Percentiles rank a stretch among this genome's conserved stretches.
These are phyloP conservation scores for Microdochium nivale DNA, from an alignment of 2,329 filamentous ascomycete genomes.

Conservation along the genomic window DNA sequence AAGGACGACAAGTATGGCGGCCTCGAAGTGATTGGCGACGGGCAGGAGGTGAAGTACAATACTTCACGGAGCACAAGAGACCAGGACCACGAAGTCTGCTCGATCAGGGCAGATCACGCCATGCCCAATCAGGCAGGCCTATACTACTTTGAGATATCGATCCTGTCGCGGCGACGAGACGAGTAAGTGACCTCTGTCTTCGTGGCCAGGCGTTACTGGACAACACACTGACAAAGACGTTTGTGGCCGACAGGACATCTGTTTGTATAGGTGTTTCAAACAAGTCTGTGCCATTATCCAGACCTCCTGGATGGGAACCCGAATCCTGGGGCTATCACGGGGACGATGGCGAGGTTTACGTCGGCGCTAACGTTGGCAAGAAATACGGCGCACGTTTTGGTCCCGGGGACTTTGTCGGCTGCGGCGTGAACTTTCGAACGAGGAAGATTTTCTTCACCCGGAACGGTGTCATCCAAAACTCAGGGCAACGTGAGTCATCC, in stretches of 20 bases:
- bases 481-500: conserved; percentile 32
- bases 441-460: conserved; percentile 62
- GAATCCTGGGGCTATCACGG: conserved; percentile 64
- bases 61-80: conserved; percentile 37
- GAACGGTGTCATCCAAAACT: conserved; percentile 35
- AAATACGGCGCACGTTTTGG: conserved; percentile 48
- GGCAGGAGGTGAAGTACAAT: conserved; percentile 59
- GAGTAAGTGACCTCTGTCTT: conserved; percentile 35
- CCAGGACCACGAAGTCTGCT: conserved; percentile 65
- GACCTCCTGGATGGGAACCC: conserved; percentile 58
- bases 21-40: conserved; percentile 67
- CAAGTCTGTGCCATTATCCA: conserved; percentile 41
- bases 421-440: conserved; percentile 57
- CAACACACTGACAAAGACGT: background rate
- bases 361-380: conserved; percentile 46
- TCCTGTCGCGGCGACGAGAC: conserved; percentile 41
- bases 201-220: background rate
- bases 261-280: conserved; percentile 56
- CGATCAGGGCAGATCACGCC: conserved; percentile 72
- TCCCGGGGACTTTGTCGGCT: conserved; percentile 51
- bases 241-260: conserved; percentile 34
- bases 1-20: conserved; percentile 64
- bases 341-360: conserved; percentile 56
- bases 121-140: conserved; percentile 89
- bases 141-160: conserved; percentile 78